Percentiles rank a stretch among this genome's conserved stretches.
Evolutionary conservation across 176 grass and related monocot genomes (phyloP).

Genomic region (Paspalum vaginatum): DNA sequence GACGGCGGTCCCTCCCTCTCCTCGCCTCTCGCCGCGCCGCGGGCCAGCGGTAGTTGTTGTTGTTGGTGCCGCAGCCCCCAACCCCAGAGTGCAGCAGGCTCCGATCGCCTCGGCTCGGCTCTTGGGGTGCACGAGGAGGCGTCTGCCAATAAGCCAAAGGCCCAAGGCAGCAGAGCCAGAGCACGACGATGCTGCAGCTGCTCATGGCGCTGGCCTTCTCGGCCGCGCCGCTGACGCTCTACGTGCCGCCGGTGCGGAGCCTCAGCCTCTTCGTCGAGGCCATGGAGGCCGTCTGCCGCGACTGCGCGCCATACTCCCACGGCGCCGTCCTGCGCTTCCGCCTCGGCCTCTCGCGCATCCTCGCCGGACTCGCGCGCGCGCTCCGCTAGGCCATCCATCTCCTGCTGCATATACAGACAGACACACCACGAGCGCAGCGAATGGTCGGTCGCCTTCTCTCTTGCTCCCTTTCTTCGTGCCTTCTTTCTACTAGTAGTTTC

Average conservation of each 20-base stretch:
- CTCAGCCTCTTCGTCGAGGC: slow-evolving; percentile 85
- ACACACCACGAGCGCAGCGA: no score
- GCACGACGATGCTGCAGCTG: slow-evolving; percentile 68
- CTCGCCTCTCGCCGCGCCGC: neutral
- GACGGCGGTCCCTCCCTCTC: neutral
- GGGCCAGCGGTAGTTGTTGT: no score
- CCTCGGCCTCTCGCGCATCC: slow-evolving; percentile 63
- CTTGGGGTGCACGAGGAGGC: no score
- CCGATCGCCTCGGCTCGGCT: neutral
- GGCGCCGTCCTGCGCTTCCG: slow-evolving; percentile 59
- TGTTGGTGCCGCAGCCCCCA: no score
- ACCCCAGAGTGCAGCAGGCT: no score
- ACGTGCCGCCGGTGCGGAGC: slow-evolving; percentile 84
- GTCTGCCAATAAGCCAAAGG: no score
- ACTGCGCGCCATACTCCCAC: slow-evolving; percentile 64
- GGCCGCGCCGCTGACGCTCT: slow-evolving; percentile 91
- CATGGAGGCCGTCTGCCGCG: slow-evolving; percentile 60
- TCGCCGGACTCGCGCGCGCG: slow-evolving; percentile 49
- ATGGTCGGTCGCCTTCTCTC: no score
- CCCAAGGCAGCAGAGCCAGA: no score
- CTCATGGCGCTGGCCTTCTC: slow-evolving; percentile 83
- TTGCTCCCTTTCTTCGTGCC: no score
- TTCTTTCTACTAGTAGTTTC: no score
- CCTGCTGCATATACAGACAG: no score
- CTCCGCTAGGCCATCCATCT: slow-evolving; percentile 41